Evolutionary conservation across 345 rosid genomes (phyloP).

Genomic region (Ceriops decandra): DNA sequence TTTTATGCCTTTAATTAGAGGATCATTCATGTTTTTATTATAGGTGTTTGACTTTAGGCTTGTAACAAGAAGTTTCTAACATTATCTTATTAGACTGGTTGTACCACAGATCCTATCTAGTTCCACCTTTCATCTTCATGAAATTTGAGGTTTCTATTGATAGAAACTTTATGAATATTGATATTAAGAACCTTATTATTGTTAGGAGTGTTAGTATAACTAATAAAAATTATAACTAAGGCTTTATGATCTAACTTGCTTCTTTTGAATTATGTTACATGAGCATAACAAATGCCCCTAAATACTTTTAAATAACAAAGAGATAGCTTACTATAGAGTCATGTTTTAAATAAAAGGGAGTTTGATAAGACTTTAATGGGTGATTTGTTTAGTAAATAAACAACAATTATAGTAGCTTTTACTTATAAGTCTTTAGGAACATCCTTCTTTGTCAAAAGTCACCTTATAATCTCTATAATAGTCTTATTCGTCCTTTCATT

Average conservation of each 20-base stretch:
- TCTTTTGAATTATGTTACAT: no score
- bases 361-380: no score
- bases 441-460: no score
- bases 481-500: no score
- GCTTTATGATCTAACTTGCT: background rate
- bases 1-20: background rate
- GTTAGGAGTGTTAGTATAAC: background rate
- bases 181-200: background rate
- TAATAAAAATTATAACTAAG: background rate
- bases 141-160: background rate
- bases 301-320: no score
- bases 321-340: no score
- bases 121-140: background rate
- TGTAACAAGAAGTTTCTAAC: fast-evolving
- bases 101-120: fast-evolving
- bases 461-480: no score
- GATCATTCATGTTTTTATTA: background rate
- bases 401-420: no score
- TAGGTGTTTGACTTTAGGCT: background rate
- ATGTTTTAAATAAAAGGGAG: no score
- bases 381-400: no score
- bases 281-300: no score
- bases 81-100: fast-evolving
- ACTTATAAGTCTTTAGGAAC: no score
- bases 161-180: background rate